phyloP scores from a whole-genome alignment of 2,329 filamentous ascomycete species.

The Cercospora zeina region DNA sequence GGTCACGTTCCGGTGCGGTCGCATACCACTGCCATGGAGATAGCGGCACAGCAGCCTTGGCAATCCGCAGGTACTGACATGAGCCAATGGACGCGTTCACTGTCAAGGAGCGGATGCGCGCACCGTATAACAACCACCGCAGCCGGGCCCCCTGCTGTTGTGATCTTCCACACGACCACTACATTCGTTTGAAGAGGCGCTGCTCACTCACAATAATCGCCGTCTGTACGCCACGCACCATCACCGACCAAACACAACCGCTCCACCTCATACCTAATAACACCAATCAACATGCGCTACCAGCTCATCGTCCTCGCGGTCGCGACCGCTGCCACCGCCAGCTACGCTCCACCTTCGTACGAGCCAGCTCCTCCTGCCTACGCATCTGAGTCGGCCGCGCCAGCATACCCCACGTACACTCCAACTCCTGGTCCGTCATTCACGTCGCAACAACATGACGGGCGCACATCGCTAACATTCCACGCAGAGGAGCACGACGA shows the following conservation, averaged over 20 bases:
- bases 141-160: constrained; percentile 2
- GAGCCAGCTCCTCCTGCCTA: constrained; percentile 9
- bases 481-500: constrained; percentile 6
- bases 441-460: background rate
- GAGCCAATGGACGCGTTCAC: constrained; percentile 3
- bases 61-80: constrained; percentile 17
- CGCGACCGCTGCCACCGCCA: constrained; percentile 8
- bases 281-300: constrained; percentile 16
- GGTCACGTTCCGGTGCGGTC: background rate
- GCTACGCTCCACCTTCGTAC: constrained; percentile 9
- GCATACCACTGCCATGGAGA: constrained; percentile 11
- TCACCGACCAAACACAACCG: background rate
- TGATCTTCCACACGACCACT: constrained; percentile 9
- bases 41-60: constrained; percentile 9
- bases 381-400: background rate
- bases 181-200: constrained; percentile 18
- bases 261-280: constrained; percentile 3
- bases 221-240: background rate
- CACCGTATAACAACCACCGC: constrained; percentile 5
- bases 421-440: background rate
- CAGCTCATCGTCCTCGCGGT: constrained; percentile 14
- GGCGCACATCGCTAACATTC: background rate
- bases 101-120: background rate
- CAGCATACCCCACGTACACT: background rate
- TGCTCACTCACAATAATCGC: background rate